Base-by-base conservation (phyloP, 2,329 filamentous ascomycete genomes). In the Aspergillus neoniger region DNA sequence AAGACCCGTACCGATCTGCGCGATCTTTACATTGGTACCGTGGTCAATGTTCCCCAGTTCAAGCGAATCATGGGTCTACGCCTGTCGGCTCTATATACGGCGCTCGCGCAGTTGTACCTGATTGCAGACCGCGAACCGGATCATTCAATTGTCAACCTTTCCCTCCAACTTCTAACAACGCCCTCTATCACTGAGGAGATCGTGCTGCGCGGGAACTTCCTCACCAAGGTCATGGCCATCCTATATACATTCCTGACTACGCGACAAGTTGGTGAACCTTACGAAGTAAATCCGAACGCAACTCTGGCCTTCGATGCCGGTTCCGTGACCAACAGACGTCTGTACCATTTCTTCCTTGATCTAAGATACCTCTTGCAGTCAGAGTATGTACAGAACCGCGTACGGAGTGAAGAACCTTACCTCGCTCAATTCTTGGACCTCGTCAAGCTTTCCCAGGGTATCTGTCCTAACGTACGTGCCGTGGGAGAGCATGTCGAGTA, bases 271-370 rank as follows among this genome's bases (percentile, higher is more conserved):
- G 93, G 93, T 1, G 93, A 96, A 73, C 94, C 95, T 0, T 90
- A 91, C 79, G 90, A 96, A 66, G 90, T 98, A 44, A 89, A 92
- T 59, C 89, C 91, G 0, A 89, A 88, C 68, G 94, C 92, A 2
- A 92, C 92, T 1, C 82, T 99, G 51, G 92, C 92, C 0, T 96
- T 98, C 70, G 95, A 99, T 74, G 90, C 92, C 36, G 95, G 95
- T 1, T 95, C 94, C 1, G 92, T 98, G 15, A 96, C 93, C 0
- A 99, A 99, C 74, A 85, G 95, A 51, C 87, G 95, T 36, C 92
- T 99, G 83, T 97, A 97, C 71, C 95, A 98, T 76, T 99, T 99
- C 80, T 99, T 98, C 78, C 85, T 93, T 61, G 95, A 99, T 74
- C 82, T 98, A 66, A 92, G 92, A 69, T 96, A 95, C 76, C 86